These are phyloP conservation scores for Amylocystis lapponica DNA, from an alignment of 768 basidiomycete genomes.

Conservation along the genomic window DNA sequence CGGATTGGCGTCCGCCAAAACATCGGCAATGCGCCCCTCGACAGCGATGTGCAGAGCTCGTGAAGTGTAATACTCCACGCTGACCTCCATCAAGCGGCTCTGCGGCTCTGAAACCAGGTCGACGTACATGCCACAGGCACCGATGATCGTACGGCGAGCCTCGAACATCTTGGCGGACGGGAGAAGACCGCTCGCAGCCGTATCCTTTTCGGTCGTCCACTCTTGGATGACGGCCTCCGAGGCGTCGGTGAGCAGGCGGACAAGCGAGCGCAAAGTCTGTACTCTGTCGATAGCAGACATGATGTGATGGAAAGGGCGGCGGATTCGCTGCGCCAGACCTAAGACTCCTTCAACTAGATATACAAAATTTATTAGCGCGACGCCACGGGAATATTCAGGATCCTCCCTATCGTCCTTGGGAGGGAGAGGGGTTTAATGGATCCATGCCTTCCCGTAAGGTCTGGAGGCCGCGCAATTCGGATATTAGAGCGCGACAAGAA, in stretches of 20 bases:
- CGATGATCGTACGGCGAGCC: slow-evolving; percentile 1
- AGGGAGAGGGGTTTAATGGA: too few relatives aligned
- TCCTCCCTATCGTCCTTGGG: too few relatives aligned
- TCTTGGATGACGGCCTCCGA: slow-evolving; percentile 7
- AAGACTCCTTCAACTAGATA: too few relatives aligned
- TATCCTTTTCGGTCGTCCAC: slow-evolving; percentile 1
- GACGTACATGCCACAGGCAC: slow-evolving; percentile 4
- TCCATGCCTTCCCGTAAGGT: too few relatives aligned
- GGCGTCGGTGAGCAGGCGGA: slow-evolving; percentile 2
- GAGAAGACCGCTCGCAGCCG: not conserved
- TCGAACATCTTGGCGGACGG: slow-evolving; percentile 1
- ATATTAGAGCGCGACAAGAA: too few relatives aligned
- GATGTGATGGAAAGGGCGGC: too few relatives aligned
- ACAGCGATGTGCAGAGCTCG: slow-evolving; percentile 6
- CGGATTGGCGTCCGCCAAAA: slow-evolving; percentile 1
- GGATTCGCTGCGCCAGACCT: too few relatives aligned
- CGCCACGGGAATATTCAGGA: too few relatives aligned
- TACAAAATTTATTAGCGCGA: too few relatives aligned
- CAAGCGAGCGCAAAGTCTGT: not conserved
- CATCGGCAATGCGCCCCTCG: slow-evolving; percentile 5
- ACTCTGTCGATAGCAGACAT: slow-evolving; percentile 1
- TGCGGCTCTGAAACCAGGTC: slow-evolving; percentile 6
- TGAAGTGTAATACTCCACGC: not conserved
- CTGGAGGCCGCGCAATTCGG: too few relatives aligned
- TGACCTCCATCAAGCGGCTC: slow-evolving; percentile 4